phyloP scores from a whole-genome alignment of 768 basidiomycete species.

The Lentinula detonsa region DNA sequence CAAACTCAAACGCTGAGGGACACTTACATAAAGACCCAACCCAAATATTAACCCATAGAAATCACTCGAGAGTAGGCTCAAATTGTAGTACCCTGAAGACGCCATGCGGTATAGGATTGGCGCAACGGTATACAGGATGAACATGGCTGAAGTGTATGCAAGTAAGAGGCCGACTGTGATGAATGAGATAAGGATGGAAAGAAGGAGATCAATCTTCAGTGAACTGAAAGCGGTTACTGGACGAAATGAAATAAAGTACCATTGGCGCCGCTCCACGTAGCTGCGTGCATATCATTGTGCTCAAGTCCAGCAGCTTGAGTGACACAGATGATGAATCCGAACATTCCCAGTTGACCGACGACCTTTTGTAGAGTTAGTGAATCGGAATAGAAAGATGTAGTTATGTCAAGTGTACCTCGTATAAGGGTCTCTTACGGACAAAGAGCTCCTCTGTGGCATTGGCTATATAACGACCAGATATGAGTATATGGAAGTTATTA shows the following conservation, averaged over 20 bases:
- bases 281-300: constrained; percentile 56
- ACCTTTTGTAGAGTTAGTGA: constrained; percentile 26
- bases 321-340: constrained; percentile 74
- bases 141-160: constrained; percentile 66
- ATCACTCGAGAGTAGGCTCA: constrained; percentile 81
- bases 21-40: constrained; percentile 44
- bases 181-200: background rate
- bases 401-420: constrained; percentile 36
- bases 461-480: constrained; percentile 33
- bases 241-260: constrained; percentile 28
- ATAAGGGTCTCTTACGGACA: constrained; percentile 72
- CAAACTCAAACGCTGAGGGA: background rate
- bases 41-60: constrained; percentile 84
- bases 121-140: constrained; percentile 79
- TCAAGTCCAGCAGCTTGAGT: constrained; percentile 74
- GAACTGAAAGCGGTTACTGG: background rate
- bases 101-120: constrained; percentile 83
- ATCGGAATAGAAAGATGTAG: background rate
- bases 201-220: background rate
- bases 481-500: background rate
- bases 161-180: constrained; percentile 43
- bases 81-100: constrained; percentile 81
- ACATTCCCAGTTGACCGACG: constrained; percentile 83
- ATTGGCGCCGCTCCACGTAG: constrained; percentile 68
- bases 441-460: constrained; percentile 89